Base-by-base conservation (phyloP, 495 filamentous ascomycete species). In the Mycothermus thermophilus region DNA sequence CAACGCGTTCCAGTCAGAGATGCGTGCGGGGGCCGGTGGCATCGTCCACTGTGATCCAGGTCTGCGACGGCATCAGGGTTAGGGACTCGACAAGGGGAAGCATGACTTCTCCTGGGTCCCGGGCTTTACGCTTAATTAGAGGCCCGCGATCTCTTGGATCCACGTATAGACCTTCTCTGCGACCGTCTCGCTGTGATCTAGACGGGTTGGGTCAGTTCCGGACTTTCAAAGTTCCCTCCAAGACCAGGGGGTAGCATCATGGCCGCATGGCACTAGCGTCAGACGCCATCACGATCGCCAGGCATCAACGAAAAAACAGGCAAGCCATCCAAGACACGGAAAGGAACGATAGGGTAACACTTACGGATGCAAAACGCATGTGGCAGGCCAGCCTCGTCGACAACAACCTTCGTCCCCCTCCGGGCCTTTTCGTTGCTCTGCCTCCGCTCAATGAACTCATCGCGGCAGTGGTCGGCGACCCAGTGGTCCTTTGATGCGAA, bases 281-380 rank as follows among this genome's bases (percentile, higher is more conserved):
- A n/a, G n/a, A n/a, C n/a, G n/a, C n/a, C n/a, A n/a, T n/a, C n/a
- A n/a, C n/a, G n/a, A n/a, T n/a, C n/a, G n/a, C n/a, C n/a, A n/a
- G n/a, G n/a, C n/a, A n/a, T n/a, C n/a, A 15, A n/a, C 8, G 19
- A 23, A 32, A 8, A 35, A 20, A 27, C 30, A 42, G 32, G 9
- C 13, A 22, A 17, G 4, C 0, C 24, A 24, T 14, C 5, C 9
- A 28, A 30, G 12, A 15, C 10, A 29, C n/a, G 31, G 38, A 14
- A 15, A 35, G 22, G 42, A 27, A 46, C 37, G 0, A 31, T 34
- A 23, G 50, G 17, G 14, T 22, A 34, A 23, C 5, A 71, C 75
- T 71, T 47, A 80, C 75, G 64, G 32, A 88, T 69, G 53, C 79
- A 86, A 58, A 94, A 94, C 0, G 68, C 80, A 68, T 93, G 86